phyloP scores from a whole-genome alignment of 139 green algal species.

The Spirogloea muscicola region DNA sequence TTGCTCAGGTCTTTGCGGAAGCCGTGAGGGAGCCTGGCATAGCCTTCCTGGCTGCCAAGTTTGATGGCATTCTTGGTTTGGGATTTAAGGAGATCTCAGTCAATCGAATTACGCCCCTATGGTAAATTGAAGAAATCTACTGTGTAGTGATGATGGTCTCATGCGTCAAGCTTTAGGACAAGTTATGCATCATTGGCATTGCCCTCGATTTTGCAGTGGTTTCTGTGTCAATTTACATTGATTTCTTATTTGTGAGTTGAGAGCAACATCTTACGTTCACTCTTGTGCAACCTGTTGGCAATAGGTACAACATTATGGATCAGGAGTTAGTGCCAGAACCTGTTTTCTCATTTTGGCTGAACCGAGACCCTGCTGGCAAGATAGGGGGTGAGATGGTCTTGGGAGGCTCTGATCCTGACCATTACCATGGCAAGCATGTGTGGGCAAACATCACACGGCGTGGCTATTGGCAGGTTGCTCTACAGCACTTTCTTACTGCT shows the following conservation, averaged over 20 bases:
- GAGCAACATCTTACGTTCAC: too few relatives aligned
- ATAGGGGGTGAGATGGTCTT: slow-evolving; percentile 89
- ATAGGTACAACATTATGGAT: slow-evolving; percentile 71
- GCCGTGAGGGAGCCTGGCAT: slow-evolving; percentile 79
- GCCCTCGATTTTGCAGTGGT: too few relatives aligned
- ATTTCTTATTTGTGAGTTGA: neutral
- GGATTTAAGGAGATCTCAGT: slow-evolving; percentile 90
- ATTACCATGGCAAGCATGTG: slow-evolving; percentile 83
- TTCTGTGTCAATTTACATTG: too few relatives aligned
- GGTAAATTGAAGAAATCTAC: too few relatives aligned
- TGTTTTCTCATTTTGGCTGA: slow-evolving; percentile 98
- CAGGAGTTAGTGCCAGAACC: slow-evolving; percentile 72
- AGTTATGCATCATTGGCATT: too few relatives aligned
- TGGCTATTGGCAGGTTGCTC: slow-evolving; percentile 96
- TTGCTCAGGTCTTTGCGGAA: slow-evolving; percentile 48
- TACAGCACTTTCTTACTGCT: too few relatives aligned
- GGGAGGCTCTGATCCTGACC: slow-evolving; percentile 79
- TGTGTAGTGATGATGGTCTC: too few relatives aligned
- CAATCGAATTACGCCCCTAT: too few relatives aligned
- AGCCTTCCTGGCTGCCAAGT: slow-evolving; percentile 91
- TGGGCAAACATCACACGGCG: slow-evolving; percentile 75
- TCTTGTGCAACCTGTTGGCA: too few relatives aligned
- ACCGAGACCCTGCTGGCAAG: slow-evolving; percentile 59
- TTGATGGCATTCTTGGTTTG: slow-evolving; percentile 97
- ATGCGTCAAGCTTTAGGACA: too few relatives aligned